A percentile compares a stretch with the other conserved stretches of the same genome.
phyloP scores from a whole-genome alignment of 1,139 yeast genomes.

The Candida albicans region DNA sequence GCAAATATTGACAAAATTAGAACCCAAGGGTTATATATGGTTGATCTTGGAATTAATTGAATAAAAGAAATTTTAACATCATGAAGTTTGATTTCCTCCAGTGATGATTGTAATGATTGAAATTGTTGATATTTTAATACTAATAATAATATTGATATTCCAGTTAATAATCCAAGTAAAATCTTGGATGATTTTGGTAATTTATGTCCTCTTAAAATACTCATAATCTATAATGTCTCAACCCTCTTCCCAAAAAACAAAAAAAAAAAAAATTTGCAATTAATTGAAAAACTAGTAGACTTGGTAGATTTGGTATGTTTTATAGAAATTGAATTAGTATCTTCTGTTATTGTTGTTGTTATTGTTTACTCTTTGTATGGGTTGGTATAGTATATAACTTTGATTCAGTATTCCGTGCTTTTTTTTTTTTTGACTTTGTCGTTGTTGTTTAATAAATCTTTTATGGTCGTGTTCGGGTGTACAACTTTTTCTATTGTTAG shows the following conservation, averaged over 20 bases:
- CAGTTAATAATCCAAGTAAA: slow-evolving; percentile 25
- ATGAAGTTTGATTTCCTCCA: slow-evolving; percentile 22
- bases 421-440: no score
- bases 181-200: slow-evolving; percentile 31
- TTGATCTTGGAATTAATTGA: slow-evolving; percentile 67
- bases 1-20: slow-evolving; percentile 70
- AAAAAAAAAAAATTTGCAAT: background rate
- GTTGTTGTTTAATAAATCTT: no score
- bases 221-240: slow-evolving; percentile 4
- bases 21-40: slow-evolving; percentile 73
- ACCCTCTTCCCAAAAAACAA: background rate
- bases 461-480: no score
- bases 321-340: no score
- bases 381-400: no score
- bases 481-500: no score
- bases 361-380: no score
- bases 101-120: slow-evolving; percentile 22
- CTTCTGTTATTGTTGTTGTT: no score
- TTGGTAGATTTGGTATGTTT: no score
- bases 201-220: slow-evolving; percentile 14
- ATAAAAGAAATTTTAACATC: slow-evolving; percentile 57
- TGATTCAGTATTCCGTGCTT: no score
- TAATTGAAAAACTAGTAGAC: no score
- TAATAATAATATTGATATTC: slow-evolving; percentile 27
- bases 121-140: slow-evolving; percentile 32